Percentiles rank a stretch among this genome's conserved stretches.
Conservation (phyloP, 805 yeast genomes). For the Saturnispora sekii region DNA sequence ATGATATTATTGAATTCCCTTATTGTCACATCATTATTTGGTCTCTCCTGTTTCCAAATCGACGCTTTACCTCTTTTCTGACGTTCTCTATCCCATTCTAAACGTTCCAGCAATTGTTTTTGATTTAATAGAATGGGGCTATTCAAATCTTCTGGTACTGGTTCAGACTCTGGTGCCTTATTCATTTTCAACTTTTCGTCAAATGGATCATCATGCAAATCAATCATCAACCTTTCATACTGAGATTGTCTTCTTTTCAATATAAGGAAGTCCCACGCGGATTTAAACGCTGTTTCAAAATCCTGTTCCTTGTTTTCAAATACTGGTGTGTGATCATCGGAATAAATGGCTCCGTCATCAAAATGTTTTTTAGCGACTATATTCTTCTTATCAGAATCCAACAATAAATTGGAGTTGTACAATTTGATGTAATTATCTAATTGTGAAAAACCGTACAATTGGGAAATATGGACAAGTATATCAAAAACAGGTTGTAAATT, state of each 20-base stretch:
- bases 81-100: constrained; percentile 90
- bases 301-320: constrained; percentile 10
- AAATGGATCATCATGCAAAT: constrained; percentile 22
- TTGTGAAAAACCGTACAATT: constrained; percentile 13
- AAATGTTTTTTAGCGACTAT: constrained; percentile 26
- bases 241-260: constrained; percentile 41
- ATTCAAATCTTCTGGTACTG: neutral
- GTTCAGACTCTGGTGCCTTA: neutral
- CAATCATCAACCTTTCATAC: constrained; percentile 37
- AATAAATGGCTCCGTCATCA: constrained; percentile 12
- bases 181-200: constrained; percentile 1
- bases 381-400: constrained; percentile 28
- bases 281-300: constrained; percentile 11
- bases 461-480: constrained; percentile 22
- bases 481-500: constrained; percentile 22
- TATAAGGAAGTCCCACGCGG: constrained; percentile 39
- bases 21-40: constrained; percentile 15
- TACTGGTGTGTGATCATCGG: neutral
- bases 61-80: constrained; percentile 78
- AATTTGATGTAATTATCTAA: constrained; percentile 18
- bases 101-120: constrained; percentile 58
- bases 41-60: constrained; percentile 59
- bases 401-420: constrained; percentile 27
- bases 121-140: constrained; percentile 15
- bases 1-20: constrained; percentile 28